These are phyloP conservation scores for Eucalyptus grandis DNA, from an alignment of 345 rosid species.

Conservation along the genomic window DNA sequence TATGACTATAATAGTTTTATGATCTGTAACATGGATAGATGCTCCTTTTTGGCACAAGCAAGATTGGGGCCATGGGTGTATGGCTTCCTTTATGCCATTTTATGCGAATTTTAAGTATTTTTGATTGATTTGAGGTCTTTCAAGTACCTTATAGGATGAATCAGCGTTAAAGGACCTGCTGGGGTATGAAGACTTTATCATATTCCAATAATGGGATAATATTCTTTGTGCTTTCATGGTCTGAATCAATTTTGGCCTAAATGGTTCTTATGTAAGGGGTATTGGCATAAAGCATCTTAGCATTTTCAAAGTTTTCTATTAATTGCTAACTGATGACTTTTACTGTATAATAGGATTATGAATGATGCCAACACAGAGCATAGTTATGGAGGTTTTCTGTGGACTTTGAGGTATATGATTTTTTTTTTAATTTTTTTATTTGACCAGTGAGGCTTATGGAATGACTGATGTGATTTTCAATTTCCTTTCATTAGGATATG, in stretches of 20 bases:
- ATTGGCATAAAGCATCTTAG: background rate
- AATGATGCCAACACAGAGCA: conserved; percentile 64
- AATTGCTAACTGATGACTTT: background rate
- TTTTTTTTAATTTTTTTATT: background rate
- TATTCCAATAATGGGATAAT: background rate
- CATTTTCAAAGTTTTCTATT: background rate
- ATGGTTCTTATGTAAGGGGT: background rate
- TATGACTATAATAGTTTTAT: background rate
- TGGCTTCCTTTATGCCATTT: background rate
- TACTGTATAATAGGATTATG: conserved; percentile 48
- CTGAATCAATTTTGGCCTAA: background rate
- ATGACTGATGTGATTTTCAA: background rate
- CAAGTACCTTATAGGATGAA: background rate
- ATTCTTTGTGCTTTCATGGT: background rate
- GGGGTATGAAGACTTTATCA: background rate
- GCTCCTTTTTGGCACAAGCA: background rate
- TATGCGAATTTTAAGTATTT: background rate
- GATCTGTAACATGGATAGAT: background rate
- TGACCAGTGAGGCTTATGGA: background rate
- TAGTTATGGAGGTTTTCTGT: conserved; percentile 72
- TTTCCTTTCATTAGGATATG: background rate
- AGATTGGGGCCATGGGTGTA: background rate
- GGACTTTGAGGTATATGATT: conserved; percentile 82
- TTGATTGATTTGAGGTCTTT: background rate
- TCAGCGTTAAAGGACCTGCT: background rate